Evolutionary conservation across 108 stramenopile genomes (phyloP).

Genomic region (Cyclotella atomus): DNA sequence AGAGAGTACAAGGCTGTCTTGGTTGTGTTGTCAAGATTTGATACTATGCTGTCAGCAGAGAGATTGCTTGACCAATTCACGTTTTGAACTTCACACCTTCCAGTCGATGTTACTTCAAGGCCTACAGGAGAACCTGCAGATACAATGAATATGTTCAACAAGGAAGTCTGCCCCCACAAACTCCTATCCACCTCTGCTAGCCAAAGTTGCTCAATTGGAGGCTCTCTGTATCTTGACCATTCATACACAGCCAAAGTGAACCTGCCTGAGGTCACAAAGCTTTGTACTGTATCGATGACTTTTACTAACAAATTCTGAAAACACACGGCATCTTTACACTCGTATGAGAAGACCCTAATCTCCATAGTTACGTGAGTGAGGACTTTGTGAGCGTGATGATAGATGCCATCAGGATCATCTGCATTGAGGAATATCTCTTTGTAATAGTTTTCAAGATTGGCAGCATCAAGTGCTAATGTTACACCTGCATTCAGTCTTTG

Average conservation of each 20-base stretch:
- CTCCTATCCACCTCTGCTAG: neutral
- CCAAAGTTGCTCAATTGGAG: slow-evolving; percentile 11
- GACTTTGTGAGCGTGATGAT: slow-evolving; percentile 6
- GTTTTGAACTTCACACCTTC: slow-evolving; percentile 13
- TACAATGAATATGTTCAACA: slow-evolving; percentile 1
- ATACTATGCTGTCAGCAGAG: neutral
- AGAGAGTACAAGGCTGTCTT: slow-evolving; percentile 5
- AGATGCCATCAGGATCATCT: slow-evolving; percentile 6
- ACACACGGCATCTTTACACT: neutral
- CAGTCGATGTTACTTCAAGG: slow-evolving; percentile 5
- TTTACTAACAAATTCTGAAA: neutral
- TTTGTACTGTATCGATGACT: neutral
- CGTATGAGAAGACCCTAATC: neutral
- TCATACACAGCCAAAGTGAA: neutral
- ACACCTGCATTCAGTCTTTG: slow-evolving; percentile 25
- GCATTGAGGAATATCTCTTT: slow-evolving; percentile 33
- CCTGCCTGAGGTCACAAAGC: slow-evolving; percentile 1
- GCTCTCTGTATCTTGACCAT: neutral
- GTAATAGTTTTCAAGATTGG: slow-evolving; percentile 11
- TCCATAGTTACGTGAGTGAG: neutral
- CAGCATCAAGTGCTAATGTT: slow-evolving; percentile 4
- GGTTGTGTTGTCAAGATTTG: neutral
- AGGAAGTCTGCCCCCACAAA: neutral
- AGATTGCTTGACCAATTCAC: neutral
- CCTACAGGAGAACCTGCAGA: neutral